phyloP scores from a whole-genome alignment of 257 asterid species.

The Petunia secreta region DNA sequence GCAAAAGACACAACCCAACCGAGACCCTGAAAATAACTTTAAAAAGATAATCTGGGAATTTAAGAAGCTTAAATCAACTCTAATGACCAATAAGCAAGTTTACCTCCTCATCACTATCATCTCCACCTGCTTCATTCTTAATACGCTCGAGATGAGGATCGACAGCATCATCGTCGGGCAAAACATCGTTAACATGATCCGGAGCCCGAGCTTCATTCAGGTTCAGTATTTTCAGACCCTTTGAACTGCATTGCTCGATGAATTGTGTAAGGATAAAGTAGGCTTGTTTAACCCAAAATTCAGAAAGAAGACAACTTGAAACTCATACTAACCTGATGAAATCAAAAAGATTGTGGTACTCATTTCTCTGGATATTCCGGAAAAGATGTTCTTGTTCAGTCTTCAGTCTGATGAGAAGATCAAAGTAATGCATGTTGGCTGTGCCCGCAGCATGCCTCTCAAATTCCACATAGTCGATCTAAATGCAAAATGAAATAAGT shows the following conservation, averaged over 20 bases:
- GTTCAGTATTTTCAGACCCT: constrained; percentile 82
- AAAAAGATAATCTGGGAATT: constrained; percentile 5
- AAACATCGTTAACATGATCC: constrained; percentile 68
- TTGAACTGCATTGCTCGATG: constrained; percentile 53
- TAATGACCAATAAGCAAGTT: background rate
- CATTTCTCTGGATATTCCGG: constrained; percentile 93
- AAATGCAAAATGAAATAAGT: constrained; percentile 20
- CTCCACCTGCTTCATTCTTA: constrained; percentile 71
- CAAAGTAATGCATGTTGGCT: constrained; percentile 95
- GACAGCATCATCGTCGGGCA: constrained; percentile 72
- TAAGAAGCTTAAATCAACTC: background rate
- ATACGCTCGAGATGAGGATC: constrained; percentile 92
- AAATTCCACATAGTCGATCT: constrained; percentile 97
- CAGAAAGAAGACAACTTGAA: background rate
- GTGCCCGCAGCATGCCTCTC: constrained; percentile 98
- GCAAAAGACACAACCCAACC: background rate
- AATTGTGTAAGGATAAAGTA: constrained; percentile 14
- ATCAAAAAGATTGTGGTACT: constrained; percentile 69
- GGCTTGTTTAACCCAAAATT: background rate
- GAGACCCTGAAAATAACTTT: background rate
- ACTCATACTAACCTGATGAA: constrained; percentile 60
- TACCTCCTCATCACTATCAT: constrained; percentile 86
- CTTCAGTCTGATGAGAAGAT: constrained; percentile 84
- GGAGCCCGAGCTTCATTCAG: constrained; percentile 48
- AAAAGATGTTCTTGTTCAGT: constrained; percentile 96